Percentiles rank a stretch among this genome's conserved stretches.
These are phyloP conservation scores for Pogostemon cablin DNA, from an alignment of 257 asterid genomes.

Conservation along the genomic window DNA sequence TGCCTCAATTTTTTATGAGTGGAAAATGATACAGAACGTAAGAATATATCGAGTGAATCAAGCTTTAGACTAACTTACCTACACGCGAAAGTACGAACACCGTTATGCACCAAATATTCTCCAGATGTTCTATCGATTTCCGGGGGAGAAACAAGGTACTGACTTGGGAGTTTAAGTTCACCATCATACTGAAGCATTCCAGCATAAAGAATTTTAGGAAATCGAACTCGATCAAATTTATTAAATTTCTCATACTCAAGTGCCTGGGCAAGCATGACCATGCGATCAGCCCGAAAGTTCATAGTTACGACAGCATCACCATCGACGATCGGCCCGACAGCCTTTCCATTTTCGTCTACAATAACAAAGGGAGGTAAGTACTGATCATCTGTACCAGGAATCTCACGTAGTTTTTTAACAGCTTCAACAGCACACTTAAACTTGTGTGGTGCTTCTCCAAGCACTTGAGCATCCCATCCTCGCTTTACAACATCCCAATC, in stretches of 20 bases:
- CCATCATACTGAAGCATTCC: conserved; percentile 99
- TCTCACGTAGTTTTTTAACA: conserved; percentile 81
- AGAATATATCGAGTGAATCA: not conserved
- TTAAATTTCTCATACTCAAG: conserved; percentile 83
- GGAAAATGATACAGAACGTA: conserved; percentile 6
- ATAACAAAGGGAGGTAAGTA: conserved; percentile 91
- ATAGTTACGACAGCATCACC: conserved; percentile 97
- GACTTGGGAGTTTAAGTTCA: conserved; percentile 88
- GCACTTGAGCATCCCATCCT: conserved; percentile 99
- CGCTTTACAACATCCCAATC: conserved; percentile 94
- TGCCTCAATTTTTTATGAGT: not conserved
- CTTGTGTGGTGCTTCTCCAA: conserved; percentile 94
- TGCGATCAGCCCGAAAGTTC: conserved; percentile 97
- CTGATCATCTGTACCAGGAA: conserved; percentile 69
- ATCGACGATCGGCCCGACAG: conserved; percentile 91
- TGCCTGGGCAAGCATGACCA: conserved; percentile 92
- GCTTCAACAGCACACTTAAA: conserved; percentile 77
- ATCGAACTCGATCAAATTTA: conserved; percentile 80
- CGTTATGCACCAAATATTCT: conserved; percentile 81
- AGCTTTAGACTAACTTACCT: conserved; percentile 49
- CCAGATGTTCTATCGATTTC: conserved; percentile 98
- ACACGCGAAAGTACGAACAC: conserved; percentile 90
- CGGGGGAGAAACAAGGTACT: conserved; percentile 93
- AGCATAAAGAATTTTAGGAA: conserved; percentile 83
- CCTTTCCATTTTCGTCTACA: conserved; percentile 77